Base-by-base conservation (phyloP, 441 rosid genomes). In the Arabidopsis lyrata region DNA sequence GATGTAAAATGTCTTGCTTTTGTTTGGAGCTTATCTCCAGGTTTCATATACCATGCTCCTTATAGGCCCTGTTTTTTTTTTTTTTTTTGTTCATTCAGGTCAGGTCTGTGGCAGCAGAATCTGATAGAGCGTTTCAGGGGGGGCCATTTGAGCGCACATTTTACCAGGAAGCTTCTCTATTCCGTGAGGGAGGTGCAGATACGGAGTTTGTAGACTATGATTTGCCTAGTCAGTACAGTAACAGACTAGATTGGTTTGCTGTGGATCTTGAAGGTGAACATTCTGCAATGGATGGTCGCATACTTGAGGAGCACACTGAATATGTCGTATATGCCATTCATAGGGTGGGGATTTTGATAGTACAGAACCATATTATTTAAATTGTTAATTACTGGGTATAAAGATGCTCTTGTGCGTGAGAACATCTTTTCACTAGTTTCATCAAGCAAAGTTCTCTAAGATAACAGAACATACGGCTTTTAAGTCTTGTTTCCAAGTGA, bases 241-340 rank as follows among this genome's bases (percentile, higher is more conserved):
- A 82, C 68, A 86, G 83, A 81, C 77, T 95, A 60, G 97, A 95
- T 53, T 95, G 99, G 99, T 93, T 95, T 82, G 85, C 97, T 36
- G 99, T 93, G 77, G 99, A 95, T 85, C 98, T 95, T 78, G 98
- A 90, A 90, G 99, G 97, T 81, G 99, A 95, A 86, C 97, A 90
- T 85, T 95, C 99, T 75, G 99, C 99, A 75, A 93, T 95, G 98
- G 99, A 93, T 85, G 96, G 95, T 74, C 95, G 78, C 77, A 91
- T 95, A 77, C 96, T 95, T 61, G 91, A 93, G 84, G 98, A 95
- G 74, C 99, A 95, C 82, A 79, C 95, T 41, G 97, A 93, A 84
- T 95, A 92, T 87, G 99, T 95, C 76, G 97, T 95, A 29, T 84
- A 95, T 85, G 96, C 97, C 81, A 87, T 93, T 76, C 91, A 95